Conservation (phyloP, 306 rosid species). For the Oemleria cerasiformis region DNA sequence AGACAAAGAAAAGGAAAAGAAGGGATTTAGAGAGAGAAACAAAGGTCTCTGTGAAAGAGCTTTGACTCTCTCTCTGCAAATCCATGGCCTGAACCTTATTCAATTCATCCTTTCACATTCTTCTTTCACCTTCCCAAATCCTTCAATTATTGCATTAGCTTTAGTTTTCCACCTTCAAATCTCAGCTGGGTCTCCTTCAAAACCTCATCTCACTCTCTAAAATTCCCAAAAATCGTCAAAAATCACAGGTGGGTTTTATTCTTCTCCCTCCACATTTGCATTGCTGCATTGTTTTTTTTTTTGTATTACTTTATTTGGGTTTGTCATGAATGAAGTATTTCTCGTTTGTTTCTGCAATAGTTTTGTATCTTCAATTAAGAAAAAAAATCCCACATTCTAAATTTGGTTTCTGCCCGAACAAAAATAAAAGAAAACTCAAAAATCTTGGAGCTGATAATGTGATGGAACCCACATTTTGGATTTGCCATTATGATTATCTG, state of each 20-base stretch:
- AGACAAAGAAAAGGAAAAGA: neutral
- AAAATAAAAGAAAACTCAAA: neutral
- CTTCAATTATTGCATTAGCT: neutral
- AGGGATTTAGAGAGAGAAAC: constrained; percentile 32
- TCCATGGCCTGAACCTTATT: constrained; percentile 19
- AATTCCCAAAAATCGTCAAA: neutral
- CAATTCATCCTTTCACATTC: constrained; percentile 15
- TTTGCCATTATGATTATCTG: neutral
- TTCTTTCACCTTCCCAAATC: neutral
- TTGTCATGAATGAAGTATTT: neutral
- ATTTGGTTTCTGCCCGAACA: neutral
- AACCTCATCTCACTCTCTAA: neutral
- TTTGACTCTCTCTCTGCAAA: constrained; percentile 31
- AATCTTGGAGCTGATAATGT: neutral
- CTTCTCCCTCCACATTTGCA: neutral
- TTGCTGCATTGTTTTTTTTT: neutral
- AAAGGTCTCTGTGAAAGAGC: constrained; percentile 21
- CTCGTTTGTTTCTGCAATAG: neutral
- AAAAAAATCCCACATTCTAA: neutral
- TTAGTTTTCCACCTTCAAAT: neutral
- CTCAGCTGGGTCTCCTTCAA: constrained; percentile 11
- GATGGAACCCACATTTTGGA: neutral
- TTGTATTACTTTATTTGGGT: neutral
- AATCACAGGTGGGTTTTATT: constrained; percentile 26
- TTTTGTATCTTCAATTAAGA: neutral